Conservation (phyloP, 768 basidiomycete species). For the Tylopilus plumbeoviolaceoides region DNA sequence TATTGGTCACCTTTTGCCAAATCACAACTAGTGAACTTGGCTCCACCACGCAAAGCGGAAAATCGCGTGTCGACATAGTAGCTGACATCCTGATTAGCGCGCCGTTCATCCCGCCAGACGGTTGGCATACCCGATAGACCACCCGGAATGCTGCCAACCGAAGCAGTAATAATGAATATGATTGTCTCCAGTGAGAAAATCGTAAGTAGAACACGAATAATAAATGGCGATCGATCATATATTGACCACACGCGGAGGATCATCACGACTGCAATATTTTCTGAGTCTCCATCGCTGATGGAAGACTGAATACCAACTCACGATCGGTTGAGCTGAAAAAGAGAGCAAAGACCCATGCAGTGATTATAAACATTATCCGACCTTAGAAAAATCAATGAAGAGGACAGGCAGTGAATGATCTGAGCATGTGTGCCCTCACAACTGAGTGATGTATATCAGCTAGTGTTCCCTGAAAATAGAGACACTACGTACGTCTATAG, state of each 20-base stretch:
- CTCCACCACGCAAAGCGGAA: background rate
- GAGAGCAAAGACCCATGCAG: background rate
- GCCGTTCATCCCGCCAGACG: background rate
- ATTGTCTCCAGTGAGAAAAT: background rate
- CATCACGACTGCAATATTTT: background rate
- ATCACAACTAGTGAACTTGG: background rate
- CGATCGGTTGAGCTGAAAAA: slow-evolving; percentile 5
- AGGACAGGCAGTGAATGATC: no score
- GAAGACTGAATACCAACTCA: background rate
- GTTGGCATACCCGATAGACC: background rate
- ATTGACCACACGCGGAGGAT: slow-evolving; percentile 4
- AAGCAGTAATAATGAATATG: background rate
- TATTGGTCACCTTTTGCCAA: background rate
- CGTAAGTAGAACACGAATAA: background rate
- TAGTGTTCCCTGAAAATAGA: no score
- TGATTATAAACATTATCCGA: background rate
- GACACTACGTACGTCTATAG: background rate
- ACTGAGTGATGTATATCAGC: background rate
- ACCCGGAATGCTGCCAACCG: background rate
- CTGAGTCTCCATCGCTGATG: background rate
- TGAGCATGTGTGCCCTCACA: background rate
- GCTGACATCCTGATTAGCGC: background rate
- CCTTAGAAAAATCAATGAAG: background rate
- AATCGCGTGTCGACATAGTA: background rate
- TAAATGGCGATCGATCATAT: background rate